Base-by-base conservation (phyloP, 1,284 basidiomycete genomes). In the Malassezia vespertilionis region DNA sequence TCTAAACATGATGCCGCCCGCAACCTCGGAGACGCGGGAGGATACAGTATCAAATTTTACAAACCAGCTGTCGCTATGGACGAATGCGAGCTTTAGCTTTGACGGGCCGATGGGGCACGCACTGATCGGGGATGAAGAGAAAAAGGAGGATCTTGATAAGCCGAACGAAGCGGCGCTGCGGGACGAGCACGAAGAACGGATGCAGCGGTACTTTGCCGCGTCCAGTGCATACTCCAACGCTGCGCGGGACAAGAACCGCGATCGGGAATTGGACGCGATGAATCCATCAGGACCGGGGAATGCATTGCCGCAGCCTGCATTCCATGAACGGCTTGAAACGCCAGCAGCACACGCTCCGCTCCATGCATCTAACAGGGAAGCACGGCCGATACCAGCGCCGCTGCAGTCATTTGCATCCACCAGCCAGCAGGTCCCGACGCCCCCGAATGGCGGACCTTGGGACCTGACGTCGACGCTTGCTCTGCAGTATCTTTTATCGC, bases 101-200 rank as follows among this genome's bases (percentile, higher is more conserved):
- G 67, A 70, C 32, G 65, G 65, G 11, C 65, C 67, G 18, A 68
- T 66, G 18, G 67, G 67, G 9, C 65, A 68, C 35, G 67, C 67
- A 4, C 45, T 70, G 36, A 53, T 70, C 22, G 64, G 56, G 20
- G 65, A 70, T 30, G 65, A 70, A 36, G 65, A 69, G 14, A 69
- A 70, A 18, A 58, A 63, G 17, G 52, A 58, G 40, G 58, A 63
- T 5, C 52, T 52, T 14, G 45, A 54, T 32, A 51, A 54, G n/a
- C 51, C 56, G 15, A 55, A 63, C 23, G 57, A 57, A 37, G 53
- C 56, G 26, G 33, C 32, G 15, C 52, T 58, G 32, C 52, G 58
- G 14, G 56, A 58, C 20, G 58, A 63, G 33, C 56, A 60, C 14
- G 57, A 58, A 33, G 55, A 61, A 35, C 51, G 57, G 4, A 56